These are phyloP conservation scores for Aspergillus avenaceus DNA, from an alignment of 495 filamentous ascomycete genomes.

Conservation along the genomic window DNA sequence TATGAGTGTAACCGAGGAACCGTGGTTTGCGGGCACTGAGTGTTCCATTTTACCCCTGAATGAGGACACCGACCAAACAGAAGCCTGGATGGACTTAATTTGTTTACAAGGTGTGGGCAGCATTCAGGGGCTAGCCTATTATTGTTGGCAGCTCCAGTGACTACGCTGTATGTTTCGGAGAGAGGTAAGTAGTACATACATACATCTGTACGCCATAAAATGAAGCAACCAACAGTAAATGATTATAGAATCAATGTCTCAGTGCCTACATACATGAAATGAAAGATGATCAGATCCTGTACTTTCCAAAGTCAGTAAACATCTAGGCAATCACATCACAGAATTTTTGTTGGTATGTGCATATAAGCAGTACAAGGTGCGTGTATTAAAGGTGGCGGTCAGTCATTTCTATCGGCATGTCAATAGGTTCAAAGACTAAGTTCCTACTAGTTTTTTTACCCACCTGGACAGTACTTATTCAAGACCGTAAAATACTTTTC, in stretches of 20 bases:
- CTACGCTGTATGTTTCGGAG: conserved; percentile 7
- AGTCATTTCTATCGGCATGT: conserved; percentile 1
- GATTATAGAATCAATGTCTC: background rate
- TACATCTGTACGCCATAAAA: background rate
- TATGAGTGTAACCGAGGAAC: conserved; percentile 16
- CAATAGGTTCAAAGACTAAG: background rate
- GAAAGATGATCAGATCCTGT: background rate
- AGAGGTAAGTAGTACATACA: conserved; percentile 1
- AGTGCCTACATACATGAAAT: background rate
- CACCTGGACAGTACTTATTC: background rate
- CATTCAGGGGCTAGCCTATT: conserved; percentile 7
- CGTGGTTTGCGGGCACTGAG: conserved; percentile 25
- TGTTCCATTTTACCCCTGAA: conserved; percentile 26
- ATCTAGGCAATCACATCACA: background rate
- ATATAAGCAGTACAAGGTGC: background rate
- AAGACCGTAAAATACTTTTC: conserved; percentile 13
- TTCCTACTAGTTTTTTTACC: background rate
- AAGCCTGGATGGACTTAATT: conserved; percentile 13
- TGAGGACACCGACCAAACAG: conserved; percentile 18
- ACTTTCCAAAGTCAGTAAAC: background rate
- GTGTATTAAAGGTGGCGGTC: conserved; percentile 10
- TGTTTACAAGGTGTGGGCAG: conserved; percentile 13
- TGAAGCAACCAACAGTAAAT: background rate
- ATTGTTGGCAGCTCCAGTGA: background rate
- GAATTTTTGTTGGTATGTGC: background rate